Percentiles rank a stretch among this genome's conserved stretches.
Conservation (phyloP, 257 asterid genomes). For the Coffea eugenioides region DNA sequence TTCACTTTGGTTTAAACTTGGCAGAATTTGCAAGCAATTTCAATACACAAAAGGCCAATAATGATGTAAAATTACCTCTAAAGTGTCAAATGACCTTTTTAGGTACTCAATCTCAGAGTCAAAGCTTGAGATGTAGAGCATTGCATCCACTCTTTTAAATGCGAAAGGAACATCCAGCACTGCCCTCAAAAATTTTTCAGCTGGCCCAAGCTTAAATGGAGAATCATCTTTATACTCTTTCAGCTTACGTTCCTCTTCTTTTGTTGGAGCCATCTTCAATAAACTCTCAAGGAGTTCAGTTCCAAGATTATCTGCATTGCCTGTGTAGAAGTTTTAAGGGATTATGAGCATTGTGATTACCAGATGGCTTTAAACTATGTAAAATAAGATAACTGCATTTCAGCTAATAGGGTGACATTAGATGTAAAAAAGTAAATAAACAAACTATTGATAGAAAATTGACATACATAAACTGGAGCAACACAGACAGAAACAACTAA, state of each 20-base stretch:
- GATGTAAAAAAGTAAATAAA: not conserved
- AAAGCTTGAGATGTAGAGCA: conserved; percentile 74
- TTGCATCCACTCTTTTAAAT: conserved; percentile 77
- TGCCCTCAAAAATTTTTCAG: conserved; percentile 81
- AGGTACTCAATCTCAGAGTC: conserved; percentile 90
- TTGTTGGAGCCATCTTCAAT: conserved; percentile 90
- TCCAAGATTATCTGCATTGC: conserved; percentile 75
- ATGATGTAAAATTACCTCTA: conserved; percentile 63
- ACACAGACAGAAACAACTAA: not conserved
- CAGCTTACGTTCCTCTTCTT: conserved; percentile 89
- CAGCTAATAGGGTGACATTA: not conserved
- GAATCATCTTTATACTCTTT: conserved; percentile 70
- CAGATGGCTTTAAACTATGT: not conserved
- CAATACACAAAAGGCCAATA: conserved; percentile 14
- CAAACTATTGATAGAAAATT: not conserved
- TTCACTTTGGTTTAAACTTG: not conserved
- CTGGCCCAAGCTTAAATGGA: conserved; percentile 74
- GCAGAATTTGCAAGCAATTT: not conserved
- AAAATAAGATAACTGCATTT: not conserved
- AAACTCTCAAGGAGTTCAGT: conserved; percentile 88
- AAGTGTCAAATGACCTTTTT: conserved; percentile 71
- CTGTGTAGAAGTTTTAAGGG: conserved; percentile 42
- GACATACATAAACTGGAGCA: not conserved
- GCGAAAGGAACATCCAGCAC: conserved; percentile 84
- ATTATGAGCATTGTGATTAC: not conserved